Base-by-base conservation (phyloP, 192 early-diverging fungal genomes). In the Rhizoclosmatium globosum region DNA sequence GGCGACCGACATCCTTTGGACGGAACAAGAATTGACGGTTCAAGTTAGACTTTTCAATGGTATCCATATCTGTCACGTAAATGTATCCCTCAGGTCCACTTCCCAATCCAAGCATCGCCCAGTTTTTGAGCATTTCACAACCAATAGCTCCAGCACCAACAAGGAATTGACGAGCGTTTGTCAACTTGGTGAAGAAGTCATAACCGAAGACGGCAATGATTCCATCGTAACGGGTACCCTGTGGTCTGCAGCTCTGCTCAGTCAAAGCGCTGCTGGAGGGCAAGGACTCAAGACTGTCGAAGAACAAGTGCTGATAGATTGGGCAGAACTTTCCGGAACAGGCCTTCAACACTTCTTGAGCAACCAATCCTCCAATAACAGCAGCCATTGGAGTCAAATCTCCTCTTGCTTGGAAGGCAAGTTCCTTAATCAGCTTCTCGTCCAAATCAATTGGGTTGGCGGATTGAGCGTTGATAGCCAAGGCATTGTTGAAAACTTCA, bases 81-180 rank as follows among this genome's bases (percentile, higher is more conserved):
- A 99, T 90, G 23, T 87, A 74, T 39, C 98, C 87, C 38, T 92
- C 83, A 46, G 92, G 88, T 44, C 97, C 97, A 19, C 94, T 90
- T 89, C 92, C 87, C 47, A 92, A 81, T 48, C 97, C 97, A 46
- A 95, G 89, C 94, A 99, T 92, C 42, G 97, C 96, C 96, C 96
- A 99, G 86, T 99, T 99, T 88, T 99, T 99, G 47, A 99, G 89
- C 96, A 99, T 98, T 85, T 99, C 98, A 86, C 98, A 99, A 58
- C 98, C 98, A 84, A 99, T 99, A 4, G 97, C 98, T 45, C 98
- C 98, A 53, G 98, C 93, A 67, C 98, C 98, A 71, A 99, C 97
- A 44, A 99, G 74, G 89, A 99, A 98, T 82, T 97, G 92, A 68
- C 92, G 91, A 53, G 92, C 89, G 83, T 98, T 95, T 19, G 92